phyloP scores from a whole-genome alignment of 495 filamentous ascomycete genomes.

The Penicillium psychrofluorescens region DNA sequence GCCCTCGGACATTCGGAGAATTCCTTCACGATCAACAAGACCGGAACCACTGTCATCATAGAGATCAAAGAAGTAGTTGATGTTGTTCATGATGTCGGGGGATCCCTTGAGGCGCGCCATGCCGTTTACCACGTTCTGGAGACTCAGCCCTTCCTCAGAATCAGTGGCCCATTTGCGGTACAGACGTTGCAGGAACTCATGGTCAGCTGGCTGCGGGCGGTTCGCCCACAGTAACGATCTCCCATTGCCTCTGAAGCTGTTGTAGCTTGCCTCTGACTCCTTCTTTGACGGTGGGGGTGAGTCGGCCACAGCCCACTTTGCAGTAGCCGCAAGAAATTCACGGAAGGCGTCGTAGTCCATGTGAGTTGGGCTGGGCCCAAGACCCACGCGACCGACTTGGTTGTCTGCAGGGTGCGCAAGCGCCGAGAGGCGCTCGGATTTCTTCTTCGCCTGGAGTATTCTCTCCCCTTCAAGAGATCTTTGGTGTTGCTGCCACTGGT shows the following conservation, averaged over 20 bases:
- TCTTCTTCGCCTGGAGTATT: constrained; percentile 51
- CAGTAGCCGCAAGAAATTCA: constrained; percentile 82
- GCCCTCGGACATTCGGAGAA: constrained; percentile 88
- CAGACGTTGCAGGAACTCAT: constrained; percentile 88
- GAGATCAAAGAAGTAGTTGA: constrained; percentile 94
- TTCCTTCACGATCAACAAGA: constrained; percentile 92
- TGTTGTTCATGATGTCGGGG: constrained; percentile 91
- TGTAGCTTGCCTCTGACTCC: constrained; percentile 43
- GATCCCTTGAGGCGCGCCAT: constrained; percentile 85
- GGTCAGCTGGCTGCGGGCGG: constrained; percentile 75
- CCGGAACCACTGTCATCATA: constrained; percentile 92
- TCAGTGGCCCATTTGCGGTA: constrained; percentile 84
- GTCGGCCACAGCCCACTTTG: constrained; percentile 88
- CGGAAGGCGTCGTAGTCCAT: constrained; percentile 97
- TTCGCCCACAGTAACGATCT: constrained; percentile 64
- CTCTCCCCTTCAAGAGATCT: constrained; percentile 67
- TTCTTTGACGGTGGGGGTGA: constrained; percentile 53
- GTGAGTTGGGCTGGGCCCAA: constrained; percentile 77
- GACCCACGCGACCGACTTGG: constrained; percentile 69
- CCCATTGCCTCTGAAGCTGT: constrained; percentile 39
- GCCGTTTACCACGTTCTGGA: constrained; percentile 88
- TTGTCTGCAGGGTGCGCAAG: constrained; percentile 31
- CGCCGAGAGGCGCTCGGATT: constrained; percentile 40
- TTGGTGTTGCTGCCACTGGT: constrained; percentile 80
- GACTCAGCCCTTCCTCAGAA: constrained; percentile 62